These are phyloP conservation scores for Dryas integrifolia DNA, from an alignment of 331 rosid genomes.

Conservation along the genomic window DNA sequence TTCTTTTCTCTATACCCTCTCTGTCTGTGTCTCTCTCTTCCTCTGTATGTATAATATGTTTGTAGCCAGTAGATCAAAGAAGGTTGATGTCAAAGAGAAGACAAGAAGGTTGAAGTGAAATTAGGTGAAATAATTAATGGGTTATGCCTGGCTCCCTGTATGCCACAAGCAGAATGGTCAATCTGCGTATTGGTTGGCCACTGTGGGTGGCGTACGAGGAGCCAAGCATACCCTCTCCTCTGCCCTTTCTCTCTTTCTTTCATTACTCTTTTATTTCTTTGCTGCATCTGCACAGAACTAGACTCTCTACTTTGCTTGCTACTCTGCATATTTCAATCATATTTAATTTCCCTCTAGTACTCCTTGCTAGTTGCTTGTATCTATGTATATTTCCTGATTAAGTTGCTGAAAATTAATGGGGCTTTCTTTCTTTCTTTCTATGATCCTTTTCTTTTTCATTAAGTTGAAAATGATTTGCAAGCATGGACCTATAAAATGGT, in stretches of 20 bases:
- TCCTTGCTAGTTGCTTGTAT: too few relatives aligned
- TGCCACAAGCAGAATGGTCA: conserved; percentile 38
- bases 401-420: too few relatives aligned
- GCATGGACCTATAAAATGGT: too few relatives aligned
- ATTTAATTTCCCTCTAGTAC: too few relatives aligned
- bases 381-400: too few relatives aligned
- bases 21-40: background rate
- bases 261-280: background rate
- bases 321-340: too few relatives aligned
- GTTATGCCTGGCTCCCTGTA: conserved; percentile 54
- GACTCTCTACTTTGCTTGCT: too few relatives aligned
- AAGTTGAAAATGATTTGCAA: too few relatives aligned
- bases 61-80: too few relatives aligned
- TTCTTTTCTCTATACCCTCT: background rate
- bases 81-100: too few relatives aligned
- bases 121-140: background rate
- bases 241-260: background rate
- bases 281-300: background rate
- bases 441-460: too few relatives aligned
- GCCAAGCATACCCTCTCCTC: conserved; percentile 32
- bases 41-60: background rate
- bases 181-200: conserved; percentile 22
- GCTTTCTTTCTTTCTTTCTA: too few relatives aligned
- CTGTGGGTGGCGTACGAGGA: conserved; percentile 42
- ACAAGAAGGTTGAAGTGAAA: background rate